Evolutionary conservation across 306 rosid genomes (phyloP).

Genomic region (Lathyrus tuberosus): DNA sequence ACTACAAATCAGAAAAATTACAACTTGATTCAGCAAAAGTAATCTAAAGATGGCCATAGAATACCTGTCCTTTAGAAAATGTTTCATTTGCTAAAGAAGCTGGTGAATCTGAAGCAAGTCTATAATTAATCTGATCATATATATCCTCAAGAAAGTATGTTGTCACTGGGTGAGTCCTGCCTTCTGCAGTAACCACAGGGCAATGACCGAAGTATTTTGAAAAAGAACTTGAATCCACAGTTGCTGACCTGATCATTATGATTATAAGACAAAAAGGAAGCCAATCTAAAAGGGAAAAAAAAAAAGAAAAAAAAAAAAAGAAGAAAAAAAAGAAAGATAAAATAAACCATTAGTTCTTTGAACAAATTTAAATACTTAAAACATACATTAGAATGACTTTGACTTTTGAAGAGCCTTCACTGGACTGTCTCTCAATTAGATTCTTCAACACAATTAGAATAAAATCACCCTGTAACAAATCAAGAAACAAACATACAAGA

Average conservation of each 20-base stretch:
- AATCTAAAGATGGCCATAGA: conserved; percentile 27
- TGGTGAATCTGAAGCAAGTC: conserved; percentile 80
- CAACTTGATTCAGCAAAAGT: conserved; percentile 2
- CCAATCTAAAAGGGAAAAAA: conserved; percentile 27
- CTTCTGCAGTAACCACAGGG: conserved; percentile 90
- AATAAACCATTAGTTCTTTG: conserved; percentile 12
- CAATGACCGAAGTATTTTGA: conserved; percentile 84
- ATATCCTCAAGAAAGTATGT: conserved; percentile 85
- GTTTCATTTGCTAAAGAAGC: conserved; percentile 65
- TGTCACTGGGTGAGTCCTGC: conserved; percentile 92
- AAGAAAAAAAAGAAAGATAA: neutral
- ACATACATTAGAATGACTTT: conserved; percentile 92
- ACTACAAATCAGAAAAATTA: conserved; percentile 26
- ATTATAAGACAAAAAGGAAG: conserved; percentile 24
- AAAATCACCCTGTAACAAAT: conserved; percentile 76
- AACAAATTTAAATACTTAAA: conserved; percentile 18
- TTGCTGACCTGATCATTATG: conserved; percentile 77
- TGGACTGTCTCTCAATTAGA: conserved; percentile 73
- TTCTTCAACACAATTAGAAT: conserved; percentile 82
- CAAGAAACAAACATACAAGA: conserved; percentile 10
- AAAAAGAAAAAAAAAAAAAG: neutral
- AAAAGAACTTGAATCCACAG: conserved; percentile 91
- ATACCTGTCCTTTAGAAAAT: conserved; percentile 61
- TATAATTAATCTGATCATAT: conserved; percentile 73
- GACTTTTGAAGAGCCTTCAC: conserved; percentile 54